phyloP scores from a whole-genome alignment of 176 grass and related monocot genomes.

The Aegilops sharonensis region DNA sequence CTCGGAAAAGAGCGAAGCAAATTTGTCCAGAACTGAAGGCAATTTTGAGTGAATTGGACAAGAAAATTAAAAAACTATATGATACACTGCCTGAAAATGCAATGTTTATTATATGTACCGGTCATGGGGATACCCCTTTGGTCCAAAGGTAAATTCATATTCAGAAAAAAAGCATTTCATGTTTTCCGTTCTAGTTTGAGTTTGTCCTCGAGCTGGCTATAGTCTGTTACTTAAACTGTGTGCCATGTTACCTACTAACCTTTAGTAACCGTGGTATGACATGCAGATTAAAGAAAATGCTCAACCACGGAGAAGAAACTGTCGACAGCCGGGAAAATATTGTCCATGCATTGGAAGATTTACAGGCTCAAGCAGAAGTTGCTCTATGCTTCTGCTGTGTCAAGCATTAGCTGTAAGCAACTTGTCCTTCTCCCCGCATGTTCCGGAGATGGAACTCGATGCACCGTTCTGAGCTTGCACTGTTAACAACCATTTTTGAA shows the following conservation, averaged over 20 bases:
- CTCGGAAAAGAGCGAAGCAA: constrained; percentile 49
- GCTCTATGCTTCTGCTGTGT: constrained; percentile 79
- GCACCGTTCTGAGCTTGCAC: constrained; percentile 8
- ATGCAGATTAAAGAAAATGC: constrained; percentile 76
- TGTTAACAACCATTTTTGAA: constrained; percentile 19
- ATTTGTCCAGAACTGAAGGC: constrained; percentile 68
- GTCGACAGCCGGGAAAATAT: constrained; percentile 48
- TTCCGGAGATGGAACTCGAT: constrained; percentile 1
- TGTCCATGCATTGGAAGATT: constrained; percentile 70
- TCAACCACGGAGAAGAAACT: constrained; percentile 46
- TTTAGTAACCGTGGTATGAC: neutral
- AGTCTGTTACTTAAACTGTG: neutral
- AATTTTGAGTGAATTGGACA: constrained; percentile 62
- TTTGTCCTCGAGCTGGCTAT: constrained; percentile 22
- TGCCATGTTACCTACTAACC: neutral
- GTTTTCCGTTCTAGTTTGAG: neutral
- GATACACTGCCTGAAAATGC: constrained; percentile 60
- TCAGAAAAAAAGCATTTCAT: neutral
- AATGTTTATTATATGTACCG: constrained; percentile 81
- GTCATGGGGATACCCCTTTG: constrained; percentile 86
- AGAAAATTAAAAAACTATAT: constrained; percentile 65
- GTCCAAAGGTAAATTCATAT: constrained; percentile 73
- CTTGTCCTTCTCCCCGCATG: neutral
- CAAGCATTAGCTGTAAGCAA: constrained; percentile 62
- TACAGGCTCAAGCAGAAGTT: constrained; percentile 93